Base-by-base conservation (phyloP, 140 eudicot species). In the Stevia rebaudiana region DNA sequence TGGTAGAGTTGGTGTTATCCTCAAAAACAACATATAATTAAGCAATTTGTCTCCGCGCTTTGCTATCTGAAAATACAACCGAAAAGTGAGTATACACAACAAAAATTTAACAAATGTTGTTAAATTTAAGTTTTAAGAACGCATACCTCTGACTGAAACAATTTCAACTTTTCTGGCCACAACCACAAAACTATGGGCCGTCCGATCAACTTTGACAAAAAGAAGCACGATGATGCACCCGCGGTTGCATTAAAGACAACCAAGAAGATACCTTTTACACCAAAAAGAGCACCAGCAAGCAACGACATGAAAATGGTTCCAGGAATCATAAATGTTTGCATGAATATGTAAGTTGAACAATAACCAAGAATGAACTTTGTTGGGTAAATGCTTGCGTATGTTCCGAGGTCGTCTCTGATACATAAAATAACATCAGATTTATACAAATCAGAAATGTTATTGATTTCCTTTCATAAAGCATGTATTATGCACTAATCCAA, bases 241-340 rank as follows among this genome's bases (percentile, higher is more conserved):
- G 95, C 97, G 1, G 97, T 82, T 56, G 97, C 95, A 80, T 90
- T 90, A 61, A 87, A 90, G 52, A 90, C 95, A 42, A 90, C 97
- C 82, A 90, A 79, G 68, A 90, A 68, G 70, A 90, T 83, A 67
- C 97, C 97, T 79, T 74, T 87, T 80, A 91, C 96, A 65, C 98
- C 96, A 76, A 92, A 92, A 55, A 92, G 96, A n/a, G 98, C 96
- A 67, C 98, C 98, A 71, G 98, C 98, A 63, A 92, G 78, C 76
- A 92, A 72, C 5, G 98, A 92, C 98, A 92, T 85, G 78, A 92
- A 92, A 70, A 92, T 92, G 58, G 98, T 92, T 54, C 98, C 98
- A 31, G 98, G 98, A 55, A 92, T 92, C 98, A 92, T 92, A 78
- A 92, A 88, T 44, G 98, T 92, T 83, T 92, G 98, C 98, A 92